Conservation (phyloP, 495 filamentous ascomycete genomes). For the Aspergillus heteromorphus region DNA sequence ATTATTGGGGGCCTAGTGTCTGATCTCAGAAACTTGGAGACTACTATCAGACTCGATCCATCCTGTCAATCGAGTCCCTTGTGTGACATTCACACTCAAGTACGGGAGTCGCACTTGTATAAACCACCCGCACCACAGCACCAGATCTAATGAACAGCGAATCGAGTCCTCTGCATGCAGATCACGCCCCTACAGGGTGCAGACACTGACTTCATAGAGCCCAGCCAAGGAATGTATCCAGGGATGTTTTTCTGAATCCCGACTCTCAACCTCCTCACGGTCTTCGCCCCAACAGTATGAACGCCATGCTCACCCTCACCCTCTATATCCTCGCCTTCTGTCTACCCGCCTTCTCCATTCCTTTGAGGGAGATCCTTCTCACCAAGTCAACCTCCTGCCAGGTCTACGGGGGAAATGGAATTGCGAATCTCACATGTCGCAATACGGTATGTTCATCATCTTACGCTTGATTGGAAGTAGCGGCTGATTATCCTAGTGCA, state of each 20-base stretch:
- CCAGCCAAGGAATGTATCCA: neutral
- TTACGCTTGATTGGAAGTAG: neutral
- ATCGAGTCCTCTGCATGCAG: neutral
- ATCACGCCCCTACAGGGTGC: neutral
- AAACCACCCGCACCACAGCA: no score
- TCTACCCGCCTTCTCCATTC: neutral
- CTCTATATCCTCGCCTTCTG: neutral
- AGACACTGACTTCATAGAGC: neutral
- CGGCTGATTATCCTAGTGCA: constrained; percentile 2
- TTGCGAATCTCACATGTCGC: neutral
- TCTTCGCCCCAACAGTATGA: neutral
- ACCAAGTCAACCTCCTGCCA: neutral
- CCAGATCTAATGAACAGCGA: neutral
- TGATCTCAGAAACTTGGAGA: no score
- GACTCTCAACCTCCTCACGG: neutral
- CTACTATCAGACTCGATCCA: no score
- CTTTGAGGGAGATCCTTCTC: neutral
- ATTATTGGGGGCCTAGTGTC: no score
- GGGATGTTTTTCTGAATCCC: neutral
- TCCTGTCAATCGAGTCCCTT: no score
- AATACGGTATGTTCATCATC: constrained; percentile 1
- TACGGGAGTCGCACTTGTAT: no score
- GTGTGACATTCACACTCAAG: no score
- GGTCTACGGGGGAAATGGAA: neutral
- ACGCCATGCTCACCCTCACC: neutral